These are phyloP conservation scores for Calamus simplicifolius DNA, from an alignment of 176 grass and related monocot genomes.

Conservation along the genomic window DNA sequence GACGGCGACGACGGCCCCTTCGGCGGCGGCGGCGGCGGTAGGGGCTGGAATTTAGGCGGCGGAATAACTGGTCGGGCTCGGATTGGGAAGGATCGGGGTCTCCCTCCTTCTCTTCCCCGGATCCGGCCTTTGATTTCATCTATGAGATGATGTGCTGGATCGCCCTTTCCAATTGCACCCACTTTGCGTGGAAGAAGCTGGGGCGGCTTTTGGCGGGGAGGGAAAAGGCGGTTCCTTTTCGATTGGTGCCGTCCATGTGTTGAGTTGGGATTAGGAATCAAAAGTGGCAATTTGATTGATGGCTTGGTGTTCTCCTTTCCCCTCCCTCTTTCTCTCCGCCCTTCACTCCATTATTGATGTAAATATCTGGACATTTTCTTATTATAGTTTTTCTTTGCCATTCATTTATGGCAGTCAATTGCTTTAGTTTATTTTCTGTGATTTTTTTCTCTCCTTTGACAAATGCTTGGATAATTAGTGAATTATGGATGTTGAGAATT, in stretches of 20 bases:
- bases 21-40: conserved; percentile 8
- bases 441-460: too few species aligned
- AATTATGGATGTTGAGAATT: too few species aligned
- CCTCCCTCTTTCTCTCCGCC: too few species aligned
- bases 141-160: conserved; percentile 58
- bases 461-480: too few species aligned
- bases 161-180: conserved; percentile 56
- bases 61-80: conserved; percentile 4
- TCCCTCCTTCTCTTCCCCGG: conserved; percentile 18
- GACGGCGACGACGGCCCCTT: conserved; percentile 12
- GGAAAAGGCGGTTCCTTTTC: conserved; percentile 22
- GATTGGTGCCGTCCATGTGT: conserved; percentile 35
- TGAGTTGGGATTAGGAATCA: conserved; percentile 5
- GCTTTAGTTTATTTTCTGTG: too few species aligned
- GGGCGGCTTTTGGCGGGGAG: conserved; percentile 21
- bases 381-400: too few species aligned
- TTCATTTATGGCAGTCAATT: too few species aligned
- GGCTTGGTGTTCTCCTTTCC: too few species aligned
- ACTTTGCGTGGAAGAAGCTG: conserved; percentile 43
- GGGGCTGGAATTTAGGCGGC: conserved; percentile 11
- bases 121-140: conserved; percentile 21
- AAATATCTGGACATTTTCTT: too few species aligned
- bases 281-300: too few species aligned
- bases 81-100: conserved; percentile 24
- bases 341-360: too few species aligned